Conservation (phyloP, 495 filamentous ascomycete species). For the Thozetella sp. region DNA sequence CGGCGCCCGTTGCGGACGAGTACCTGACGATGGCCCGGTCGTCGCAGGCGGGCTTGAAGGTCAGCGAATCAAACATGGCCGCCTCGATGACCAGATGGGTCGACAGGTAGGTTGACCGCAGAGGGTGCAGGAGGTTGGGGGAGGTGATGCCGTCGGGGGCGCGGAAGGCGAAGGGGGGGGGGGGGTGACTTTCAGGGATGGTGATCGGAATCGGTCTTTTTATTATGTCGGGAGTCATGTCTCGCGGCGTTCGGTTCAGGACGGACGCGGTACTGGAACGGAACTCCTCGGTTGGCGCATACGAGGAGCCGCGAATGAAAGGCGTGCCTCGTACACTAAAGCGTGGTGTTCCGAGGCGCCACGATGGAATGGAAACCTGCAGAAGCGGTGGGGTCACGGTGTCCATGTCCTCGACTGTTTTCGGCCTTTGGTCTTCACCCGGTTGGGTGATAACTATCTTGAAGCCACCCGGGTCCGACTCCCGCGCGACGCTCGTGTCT, state of each 20-base stretch:
- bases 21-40: constrained; percentile 85
- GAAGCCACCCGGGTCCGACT: constrained; percentile 66
- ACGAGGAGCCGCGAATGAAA: constrained; percentile 75
- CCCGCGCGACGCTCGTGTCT: constrained; percentile 46
- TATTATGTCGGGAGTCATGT: constrained; percentile 20
- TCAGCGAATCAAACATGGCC: constrained; percentile 78
- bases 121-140: constrained; percentile 19
- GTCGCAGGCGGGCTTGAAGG: constrained; percentile 69
- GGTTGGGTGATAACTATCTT: constrained; percentile 86
- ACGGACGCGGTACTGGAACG: constrained; percentile 45
- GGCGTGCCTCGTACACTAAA: constrained; percentile 81
- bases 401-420: constrained; percentile 62
- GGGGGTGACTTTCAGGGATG: constrained; percentile 26
- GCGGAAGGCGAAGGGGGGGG: constrained; percentile 20
- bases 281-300: constrained; percentile 54
- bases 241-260: constrained; percentile 16
- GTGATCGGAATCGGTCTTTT: constrained; percentile 24
- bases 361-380: constrained; percentile 83
- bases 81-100: constrained; percentile 52
- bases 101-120: constrained; percentile 41
- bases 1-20: constrained; percentile 67
- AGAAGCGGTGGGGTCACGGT: constrained; percentile 55
- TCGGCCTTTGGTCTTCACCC: constrained; percentile 57
- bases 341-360: constrained; percentile 79
- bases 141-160: constrained; percentile 20